Percentiles rank a stretch among this genome's conserved stretches.
These are phyloP conservation scores for Cladosporium sp. DNA, from an alignment of 2,329 filamentous ascomycete genomes.

Conservation along the genomic window DNA sequence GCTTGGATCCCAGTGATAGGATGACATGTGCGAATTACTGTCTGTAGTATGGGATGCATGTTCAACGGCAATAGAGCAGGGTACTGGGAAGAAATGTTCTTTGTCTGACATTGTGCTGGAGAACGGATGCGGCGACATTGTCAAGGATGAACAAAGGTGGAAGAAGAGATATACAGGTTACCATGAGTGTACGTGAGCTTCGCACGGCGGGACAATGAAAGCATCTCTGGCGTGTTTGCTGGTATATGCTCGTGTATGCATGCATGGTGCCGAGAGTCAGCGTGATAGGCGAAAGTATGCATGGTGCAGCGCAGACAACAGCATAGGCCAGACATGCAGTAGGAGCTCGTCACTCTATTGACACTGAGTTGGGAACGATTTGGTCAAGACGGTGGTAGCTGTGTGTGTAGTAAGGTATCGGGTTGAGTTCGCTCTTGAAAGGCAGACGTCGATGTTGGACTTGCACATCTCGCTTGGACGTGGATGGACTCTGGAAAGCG, in stretches of 20 bases:
- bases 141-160: neutral
- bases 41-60: neutral
- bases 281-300: neutral
- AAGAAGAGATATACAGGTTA: neutral
- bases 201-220: neutral
- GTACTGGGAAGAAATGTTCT: neutral
- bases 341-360: neutral
- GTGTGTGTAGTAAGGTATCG: neutral
- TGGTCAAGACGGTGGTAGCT: neutral
- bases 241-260: neutral
- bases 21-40: neutral
- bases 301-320: neutral
- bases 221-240: neutral
- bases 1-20: neutral
- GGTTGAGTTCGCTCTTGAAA: too few species aligned
- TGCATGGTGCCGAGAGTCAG: neutral
- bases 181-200: neutral
- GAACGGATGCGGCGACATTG: slow-evolving; percentile 18
- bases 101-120: neutral
- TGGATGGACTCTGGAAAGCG: neutral
- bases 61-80: neutral
- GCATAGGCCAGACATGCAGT: neutral
- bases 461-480: neutral
- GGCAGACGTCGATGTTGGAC: neutral
- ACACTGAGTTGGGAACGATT: neutral